Conservation (phyloP, 108 stramenopile species). For the Seminavis robusta region DNA sequence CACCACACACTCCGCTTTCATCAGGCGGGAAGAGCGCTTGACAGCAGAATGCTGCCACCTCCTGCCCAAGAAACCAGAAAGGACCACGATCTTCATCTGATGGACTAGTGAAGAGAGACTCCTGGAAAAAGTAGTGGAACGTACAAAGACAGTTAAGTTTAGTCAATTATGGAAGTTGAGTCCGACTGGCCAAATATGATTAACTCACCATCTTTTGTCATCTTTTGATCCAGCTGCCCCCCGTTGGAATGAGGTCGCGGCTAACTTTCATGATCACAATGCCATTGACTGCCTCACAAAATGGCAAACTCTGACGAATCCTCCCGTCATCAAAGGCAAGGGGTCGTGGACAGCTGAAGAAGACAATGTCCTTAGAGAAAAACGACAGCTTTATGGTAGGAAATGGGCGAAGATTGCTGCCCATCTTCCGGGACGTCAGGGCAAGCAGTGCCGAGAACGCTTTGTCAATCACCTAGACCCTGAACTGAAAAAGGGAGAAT, state of each 20-base stretch:
- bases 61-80: constrained; percentile 5
- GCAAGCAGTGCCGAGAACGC: constrained; percentile 98
- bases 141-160: constrained; percentile 56
- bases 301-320: background rate
- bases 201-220: background rate
- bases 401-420: background rate
- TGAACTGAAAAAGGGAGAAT: constrained; percentile 80
- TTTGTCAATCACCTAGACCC: constrained; percentile 98
- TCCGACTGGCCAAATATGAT: background rate
- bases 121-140: constrained; percentile 54
- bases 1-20: too few relatives aligned
- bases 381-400: background rate
- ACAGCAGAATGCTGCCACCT: too few relatives aligned
- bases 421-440: constrained; percentile 52
- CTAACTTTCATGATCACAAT: constrained; percentile 53
- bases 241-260: constrained; percentile 71
- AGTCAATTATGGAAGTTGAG: background rate
- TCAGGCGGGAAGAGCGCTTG: too few relatives aligned
- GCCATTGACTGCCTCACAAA: constrained; percentile 77
- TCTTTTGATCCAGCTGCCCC: constrained; percentile 40
- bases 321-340: background rate
- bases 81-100: background rate
- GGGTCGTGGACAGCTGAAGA: background rate
- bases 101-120: constrained; percentile 61
- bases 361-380: background rate